phyloP scores from a whole-genome alignment of 2,329 filamentous ascomycete species.

The Zymoseptoria crescenta region DNA sequence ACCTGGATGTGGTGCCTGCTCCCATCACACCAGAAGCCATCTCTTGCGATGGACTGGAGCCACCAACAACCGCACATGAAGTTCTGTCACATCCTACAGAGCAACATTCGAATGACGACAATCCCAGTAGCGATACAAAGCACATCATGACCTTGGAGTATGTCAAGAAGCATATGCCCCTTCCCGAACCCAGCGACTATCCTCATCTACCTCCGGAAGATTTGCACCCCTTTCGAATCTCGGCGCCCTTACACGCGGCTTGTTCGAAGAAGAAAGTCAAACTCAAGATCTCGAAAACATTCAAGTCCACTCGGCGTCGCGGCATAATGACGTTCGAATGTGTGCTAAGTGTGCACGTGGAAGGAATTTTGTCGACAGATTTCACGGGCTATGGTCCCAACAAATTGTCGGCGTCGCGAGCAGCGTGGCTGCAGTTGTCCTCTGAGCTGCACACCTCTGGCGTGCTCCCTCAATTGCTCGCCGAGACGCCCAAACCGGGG shows the following conservation, averaged over 20 bases:
- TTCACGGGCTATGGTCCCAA: neutral
- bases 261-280: neutral
- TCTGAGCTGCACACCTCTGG: constrained; percentile 3
- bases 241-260: neutral
- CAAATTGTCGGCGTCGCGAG: neutral
- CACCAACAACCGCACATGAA: neutral
- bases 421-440: neutral
- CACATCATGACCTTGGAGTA: neutral
- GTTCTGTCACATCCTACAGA: neutral
- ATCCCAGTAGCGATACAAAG: neutral
- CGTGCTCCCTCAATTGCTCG: neutral
- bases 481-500: neutral
- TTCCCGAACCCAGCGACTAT: neutral
- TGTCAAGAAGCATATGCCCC: neutral
- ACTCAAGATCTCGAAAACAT: neutral
- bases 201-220: neutral
- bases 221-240: neutral
- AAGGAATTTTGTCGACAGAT: neutral
- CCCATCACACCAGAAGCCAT: neutral
- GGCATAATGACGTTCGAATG: neutral
- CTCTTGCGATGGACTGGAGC: neutral
- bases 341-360: neutral
- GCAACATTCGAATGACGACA: neutral
- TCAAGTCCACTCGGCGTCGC: neutral
- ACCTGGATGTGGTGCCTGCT: neutral